Evolutionary conservation across 2,329 filamentous ascomycete genomes (phyloP), one percentile per base, ranked within the genome.

Genomic region (Volutella citrinella): DNA sequence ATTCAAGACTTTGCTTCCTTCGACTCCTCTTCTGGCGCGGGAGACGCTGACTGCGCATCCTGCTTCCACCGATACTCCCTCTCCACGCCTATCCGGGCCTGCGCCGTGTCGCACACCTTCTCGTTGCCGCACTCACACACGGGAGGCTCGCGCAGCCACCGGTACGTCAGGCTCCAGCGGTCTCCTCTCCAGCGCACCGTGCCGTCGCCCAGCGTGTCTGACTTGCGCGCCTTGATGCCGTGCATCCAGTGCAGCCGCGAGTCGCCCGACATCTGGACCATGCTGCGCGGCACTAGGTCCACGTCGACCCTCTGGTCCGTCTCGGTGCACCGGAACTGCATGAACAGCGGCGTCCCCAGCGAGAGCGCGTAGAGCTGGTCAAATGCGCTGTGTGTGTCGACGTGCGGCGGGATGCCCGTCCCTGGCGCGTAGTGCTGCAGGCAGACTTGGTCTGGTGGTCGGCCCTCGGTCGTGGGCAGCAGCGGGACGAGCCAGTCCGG

Each of bases 391-490:
- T 79, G 76, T 4, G 76, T 76, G 55, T 80, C 76, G 33, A 75
- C 75, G 46, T 80, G 76, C 1, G 76, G 76, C 9, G 76, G 76
- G 45, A 80, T 80, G 3, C 76, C 76, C 0, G 70, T 62, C 6
- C 76, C 76, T 0, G 76, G 76, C 0, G 76, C 71, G 48, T 80
- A 80, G 50, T 78, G 70, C 55, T 80, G 76, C 12, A 78, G 57
- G 43, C 74, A 79, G 44, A 80, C 74, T 49, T 80, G 76, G 32
- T 78, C 74, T 1, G 74, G 73, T 0, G 61, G 62, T 0, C 68
- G 61, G 3, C 43, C 43, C 37, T 73, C 70, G 0, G 61, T 55
- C 4, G 50, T 55, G 1, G 73, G 68, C 5, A 77, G 59, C 2
- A 77, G 56, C 1, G 70, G 68, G 4, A 54, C 38, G 1, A 78